Percentiles rank a stretch among this genome's conserved stretches.
Evolutionary conservation across 495 filamentous ascomycete species (phyloP).

Genomic region (Chaetomium tenue): DNA sequence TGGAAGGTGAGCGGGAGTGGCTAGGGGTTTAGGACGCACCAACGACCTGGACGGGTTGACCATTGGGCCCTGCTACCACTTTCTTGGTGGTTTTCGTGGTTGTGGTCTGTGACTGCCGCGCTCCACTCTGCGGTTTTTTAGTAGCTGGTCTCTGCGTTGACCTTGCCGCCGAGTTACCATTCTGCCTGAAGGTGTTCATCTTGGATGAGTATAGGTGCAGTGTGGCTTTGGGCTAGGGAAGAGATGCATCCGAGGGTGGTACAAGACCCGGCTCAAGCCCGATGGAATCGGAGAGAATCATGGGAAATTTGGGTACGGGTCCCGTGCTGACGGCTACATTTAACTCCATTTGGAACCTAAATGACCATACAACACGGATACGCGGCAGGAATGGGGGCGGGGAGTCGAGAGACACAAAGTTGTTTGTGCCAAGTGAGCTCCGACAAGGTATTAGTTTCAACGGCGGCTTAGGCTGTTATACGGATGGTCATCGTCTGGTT

Average conservation of each 20-base stretch:
- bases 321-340: neutral
- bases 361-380: too few relatives aligned
- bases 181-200: neutral
- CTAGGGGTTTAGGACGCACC: neutral
- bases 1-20: neutral
- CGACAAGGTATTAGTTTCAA: neutral
- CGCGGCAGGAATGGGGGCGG: too few relatives aligned
- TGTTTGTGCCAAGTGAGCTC: neutral
- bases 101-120: neutral
- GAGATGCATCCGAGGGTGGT: neutral
- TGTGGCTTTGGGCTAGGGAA: neutral
- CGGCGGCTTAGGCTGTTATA: neutral
- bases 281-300: neutral
- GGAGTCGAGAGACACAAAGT: neutral
- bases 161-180: neutral
- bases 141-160: neutral
- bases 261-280: neutral
- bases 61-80: neutral
- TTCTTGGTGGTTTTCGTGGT: neutral
- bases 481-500: neutral
- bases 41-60: neutral
- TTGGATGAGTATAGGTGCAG: neutral
- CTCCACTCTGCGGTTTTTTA: neutral
- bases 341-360: neutral
- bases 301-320: too few relatives aligned